A percentile compares a stretch with the other conserved stretches of the same genome.
These are phyloP conservation scores for Odontarrhena argentea DNA, from an alignment of 345 rosid species.

Conservation along the genomic window DNA sequence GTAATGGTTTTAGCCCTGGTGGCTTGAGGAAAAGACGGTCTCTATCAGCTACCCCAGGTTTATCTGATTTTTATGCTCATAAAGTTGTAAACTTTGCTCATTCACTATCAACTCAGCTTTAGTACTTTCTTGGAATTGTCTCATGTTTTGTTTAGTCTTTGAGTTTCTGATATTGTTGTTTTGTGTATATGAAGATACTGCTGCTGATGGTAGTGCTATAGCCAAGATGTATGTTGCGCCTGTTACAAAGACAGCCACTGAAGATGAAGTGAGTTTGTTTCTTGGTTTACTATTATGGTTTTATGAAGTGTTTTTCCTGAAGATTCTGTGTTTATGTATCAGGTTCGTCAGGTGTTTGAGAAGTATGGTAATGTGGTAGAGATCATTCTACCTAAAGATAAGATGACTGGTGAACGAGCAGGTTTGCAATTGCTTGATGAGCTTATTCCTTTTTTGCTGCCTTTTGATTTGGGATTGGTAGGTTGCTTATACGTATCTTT, in stretches of 20 bases:
- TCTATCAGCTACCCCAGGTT: constrained; percentile 45
- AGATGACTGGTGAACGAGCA: constrained; percentile 64
- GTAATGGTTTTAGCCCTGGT: constrained; percentile 35
- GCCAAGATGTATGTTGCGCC: constrained; percentile 74
- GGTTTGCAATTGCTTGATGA: constrained; percentile 43
- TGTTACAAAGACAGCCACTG: constrained; percentile 56
- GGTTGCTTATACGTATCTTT: constrained; percentile 30
- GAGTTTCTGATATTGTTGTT: constrained; percentile 1
- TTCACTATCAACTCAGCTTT: neutral
- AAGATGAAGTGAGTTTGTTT: constrained; percentile 56
- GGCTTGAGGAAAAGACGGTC: constrained; percentile 56
- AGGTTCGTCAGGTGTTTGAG: constrained; percentile 74
- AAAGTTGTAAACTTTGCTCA: constrained; percentile 17
- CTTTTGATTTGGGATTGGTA: neutral
- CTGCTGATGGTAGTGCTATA: constrained; percentile 41
- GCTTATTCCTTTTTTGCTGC: neutral
- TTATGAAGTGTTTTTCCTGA: constrained; percentile 3
- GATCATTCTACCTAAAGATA: constrained; percentile 75
- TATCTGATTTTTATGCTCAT: neutral
- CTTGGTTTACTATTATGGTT: neutral
- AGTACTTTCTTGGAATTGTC: constrained; percentile 3
- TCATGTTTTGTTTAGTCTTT: neutral
- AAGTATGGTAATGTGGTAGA: constrained; percentile 69
- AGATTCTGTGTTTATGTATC: constrained; percentile 22
- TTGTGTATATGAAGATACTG: constrained; percentile 47